Evolutionary conservation across 2,329 filamentous ascomycete species (phyloP).

Genomic region (Monilinia fructigena): DNA sequence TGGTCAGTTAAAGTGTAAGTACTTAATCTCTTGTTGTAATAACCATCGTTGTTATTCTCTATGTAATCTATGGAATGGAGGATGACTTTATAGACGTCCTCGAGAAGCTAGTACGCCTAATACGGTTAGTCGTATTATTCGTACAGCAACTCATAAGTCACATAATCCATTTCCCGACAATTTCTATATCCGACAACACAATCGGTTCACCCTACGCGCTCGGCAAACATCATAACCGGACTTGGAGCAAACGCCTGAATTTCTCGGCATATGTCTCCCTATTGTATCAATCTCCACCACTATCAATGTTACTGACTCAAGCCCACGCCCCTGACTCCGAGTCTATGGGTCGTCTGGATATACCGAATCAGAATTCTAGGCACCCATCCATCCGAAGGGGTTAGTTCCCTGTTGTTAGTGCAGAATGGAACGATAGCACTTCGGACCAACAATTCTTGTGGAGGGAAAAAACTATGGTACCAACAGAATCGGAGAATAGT

Average conservation of each 20-base stretch:
- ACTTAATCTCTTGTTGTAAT: too few relatives aligned
- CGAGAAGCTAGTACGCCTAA: too few relatives aligned
- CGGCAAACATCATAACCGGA: neutral
- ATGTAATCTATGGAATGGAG: too few relatives aligned
- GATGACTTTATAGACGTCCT: too few relatives aligned
- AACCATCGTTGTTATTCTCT: too few relatives aligned
- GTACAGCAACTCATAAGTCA: too few relatives aligned
- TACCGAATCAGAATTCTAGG: neutral
- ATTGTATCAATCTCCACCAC: neutral
- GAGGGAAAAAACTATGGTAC: neutral
- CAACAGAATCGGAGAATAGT: neutral
- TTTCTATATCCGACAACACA: too few relatives aligned
- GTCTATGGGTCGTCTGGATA: neutral
- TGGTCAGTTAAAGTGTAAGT: too few relatives aligned
- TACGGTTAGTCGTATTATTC: too few relatives aligned
- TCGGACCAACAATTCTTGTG: neutral
- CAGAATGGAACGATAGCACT: neutral
- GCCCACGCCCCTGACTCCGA: too few relatives aligned
- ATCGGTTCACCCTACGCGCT: neutral
- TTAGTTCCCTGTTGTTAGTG: neutral
- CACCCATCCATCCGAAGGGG: neutral
- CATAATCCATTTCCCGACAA: too few relatives aligned
- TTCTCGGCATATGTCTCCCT: neutral
- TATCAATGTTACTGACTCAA: neutral
- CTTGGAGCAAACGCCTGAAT: neutral